Evolutionary conservation across 2,329 filamentous ascomycete species (phyloP).

Genomic region (Aureobasidium melanogenum): DNA sequence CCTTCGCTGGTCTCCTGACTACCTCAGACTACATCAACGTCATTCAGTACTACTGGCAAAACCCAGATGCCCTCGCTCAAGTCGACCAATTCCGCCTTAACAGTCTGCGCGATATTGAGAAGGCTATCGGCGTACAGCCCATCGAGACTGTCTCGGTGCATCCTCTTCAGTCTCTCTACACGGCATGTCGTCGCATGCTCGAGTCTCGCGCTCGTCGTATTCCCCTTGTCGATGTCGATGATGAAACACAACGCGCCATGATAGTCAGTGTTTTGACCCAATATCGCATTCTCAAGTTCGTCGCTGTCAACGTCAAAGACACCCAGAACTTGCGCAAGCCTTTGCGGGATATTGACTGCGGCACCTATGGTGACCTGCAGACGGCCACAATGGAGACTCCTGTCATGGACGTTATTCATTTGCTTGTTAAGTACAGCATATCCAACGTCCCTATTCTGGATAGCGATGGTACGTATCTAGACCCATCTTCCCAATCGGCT

Average conservation of each 20-base stretch:
- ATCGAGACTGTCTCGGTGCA: slow-evolving; percentile 96
- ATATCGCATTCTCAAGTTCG: slow-evolving; percentile 97
- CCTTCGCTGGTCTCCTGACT: slow-evolving; percentile 88
- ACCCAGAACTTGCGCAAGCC: slow-evolving; percentile 84
- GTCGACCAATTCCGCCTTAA: slow-evolving; percentile 91
- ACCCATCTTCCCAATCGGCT: not conserved
- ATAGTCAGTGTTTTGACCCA: slow-evolving; percentile 97
- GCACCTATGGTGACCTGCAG: slow-evolving; percentile 71
- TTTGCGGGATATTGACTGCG: slow-evolving; percentile 72
- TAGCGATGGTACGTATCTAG: slow-evolving; percentile 44
- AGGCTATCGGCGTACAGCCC: slow-evolving; percentile 78
- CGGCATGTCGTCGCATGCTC: slow-evolving; percentile 90
- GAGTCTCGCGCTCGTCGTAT: slow-evolving; percentile 88
- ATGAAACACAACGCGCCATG: slow-evolving; percentile 84
- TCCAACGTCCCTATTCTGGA: slow-evolving; percentile 92
- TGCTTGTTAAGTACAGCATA: slow-evolving; percentile 87
- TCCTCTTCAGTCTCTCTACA: slow-evolving; percentile 81
- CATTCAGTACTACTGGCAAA: slow-evolving; percentile 98
- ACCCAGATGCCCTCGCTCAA: slow-evolving; percentile 77
- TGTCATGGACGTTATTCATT: slow-evolving; percentile 88
- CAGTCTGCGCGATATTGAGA: slow-evolving; percentile 91
- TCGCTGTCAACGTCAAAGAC: slow-evolving; percentile 86
- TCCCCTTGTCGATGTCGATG: slow-evolving; percentile 84
- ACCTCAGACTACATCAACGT: slow-evolving; percentile 98
- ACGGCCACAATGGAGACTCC: slow-evolving; percentile 83